These are phyloP conservation scores for Exophiala calicioides DNA, from an alignment of 2,329 filamentous ascomycete genomes.

Conservation along the genomic window DNA sequence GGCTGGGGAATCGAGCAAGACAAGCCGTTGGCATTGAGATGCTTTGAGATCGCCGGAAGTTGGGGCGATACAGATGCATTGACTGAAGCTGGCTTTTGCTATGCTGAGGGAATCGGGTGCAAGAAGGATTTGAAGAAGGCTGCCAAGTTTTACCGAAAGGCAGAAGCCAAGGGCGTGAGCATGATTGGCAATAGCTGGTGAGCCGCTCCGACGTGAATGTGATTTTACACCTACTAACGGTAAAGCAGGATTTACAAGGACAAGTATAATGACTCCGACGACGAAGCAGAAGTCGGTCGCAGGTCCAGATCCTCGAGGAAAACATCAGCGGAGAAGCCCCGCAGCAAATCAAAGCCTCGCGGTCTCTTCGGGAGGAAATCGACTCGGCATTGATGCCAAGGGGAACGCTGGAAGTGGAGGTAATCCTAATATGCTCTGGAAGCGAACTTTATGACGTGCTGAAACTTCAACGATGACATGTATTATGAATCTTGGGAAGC, in stretches of 20 bases:
- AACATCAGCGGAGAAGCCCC: constrained; percentile 19
- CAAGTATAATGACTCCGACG: constrained; percentile 30
- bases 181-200: constrained; percentile 99
- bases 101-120: constrained; percentile 87
- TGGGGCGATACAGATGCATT: constrained; percentile 97
- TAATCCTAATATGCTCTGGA: constrained; percentile 6
- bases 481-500: constrained; percentile 13
- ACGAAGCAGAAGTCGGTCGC: constrained; percentile 6
- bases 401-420: no score
- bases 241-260: constrained; percentile 32
- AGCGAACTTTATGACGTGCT: constrained; percentile 1
- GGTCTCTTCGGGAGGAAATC: constrained; percentile 25
- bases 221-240: constrained; percentile 6
- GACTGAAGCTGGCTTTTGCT: constrained; percentile 93
- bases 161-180: constrained; percentile 89
- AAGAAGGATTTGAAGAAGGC: constrained; percentile 97
- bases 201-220: no score
- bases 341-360: constrained; percentile 27
- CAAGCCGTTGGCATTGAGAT: constrained; percentile 80
- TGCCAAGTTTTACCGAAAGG: constrained; percentile 84
- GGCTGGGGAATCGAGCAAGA: constrained; percentile 97
- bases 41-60: constrained; percentile 91
- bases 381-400: not conserved
- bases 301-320: constrained; percentile 16
- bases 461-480: constrained; percentile 16